These are phyloP conservation scores for Hypoxylon sp. DNA, from an alignment of 2,329 filamentous ascomycete species.

Conservation along the genomic window DNA sequence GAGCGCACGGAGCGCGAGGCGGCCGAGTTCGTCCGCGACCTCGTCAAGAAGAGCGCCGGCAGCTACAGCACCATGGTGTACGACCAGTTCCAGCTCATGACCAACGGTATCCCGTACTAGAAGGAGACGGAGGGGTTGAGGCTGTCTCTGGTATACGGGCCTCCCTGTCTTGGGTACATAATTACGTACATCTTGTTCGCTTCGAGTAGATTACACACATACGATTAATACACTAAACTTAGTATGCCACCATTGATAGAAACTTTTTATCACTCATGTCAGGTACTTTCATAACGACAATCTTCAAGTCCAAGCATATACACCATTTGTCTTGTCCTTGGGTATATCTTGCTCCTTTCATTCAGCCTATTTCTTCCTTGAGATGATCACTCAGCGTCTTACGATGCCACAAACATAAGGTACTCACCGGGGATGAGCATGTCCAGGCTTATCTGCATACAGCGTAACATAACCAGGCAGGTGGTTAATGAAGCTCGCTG, in stretches of 20 bases:
- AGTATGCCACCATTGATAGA: background rate
- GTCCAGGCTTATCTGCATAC: slow-evolving; percentile 8
- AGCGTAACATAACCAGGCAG: too few species aligned
- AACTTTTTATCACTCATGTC: background rate
- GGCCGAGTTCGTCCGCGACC: slow-evolving; percentile 88
- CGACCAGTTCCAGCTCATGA: slow-evolving; percentile 96
- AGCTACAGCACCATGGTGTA: slow-evolving; percentile 95
- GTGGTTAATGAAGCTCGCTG: slow-evolving; percentile 1
- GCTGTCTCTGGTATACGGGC: background rate
- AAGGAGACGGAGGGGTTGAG: background rate
- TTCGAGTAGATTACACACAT: background rate
- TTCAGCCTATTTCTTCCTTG: background rate
- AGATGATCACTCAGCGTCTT: background rate
- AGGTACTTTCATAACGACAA: background rate
- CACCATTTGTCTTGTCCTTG: too few species aligned
- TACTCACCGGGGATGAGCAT: background rate
- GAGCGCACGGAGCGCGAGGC: slow-evolving; percentile 93
- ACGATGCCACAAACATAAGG: background rate
- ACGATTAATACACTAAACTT: background rate
- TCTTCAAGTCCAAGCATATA: background rate
- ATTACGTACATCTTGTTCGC: background rate
- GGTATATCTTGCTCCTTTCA: background rate
- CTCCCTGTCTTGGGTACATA: too few species aligned
- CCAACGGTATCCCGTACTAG: slow-evolving; percentile 95
- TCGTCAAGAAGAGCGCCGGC: slow-evolving; percentile 88